Conservation (phyloP, 176 grass and related monocot genomes). For the Neostapfia colusana region DNA sequence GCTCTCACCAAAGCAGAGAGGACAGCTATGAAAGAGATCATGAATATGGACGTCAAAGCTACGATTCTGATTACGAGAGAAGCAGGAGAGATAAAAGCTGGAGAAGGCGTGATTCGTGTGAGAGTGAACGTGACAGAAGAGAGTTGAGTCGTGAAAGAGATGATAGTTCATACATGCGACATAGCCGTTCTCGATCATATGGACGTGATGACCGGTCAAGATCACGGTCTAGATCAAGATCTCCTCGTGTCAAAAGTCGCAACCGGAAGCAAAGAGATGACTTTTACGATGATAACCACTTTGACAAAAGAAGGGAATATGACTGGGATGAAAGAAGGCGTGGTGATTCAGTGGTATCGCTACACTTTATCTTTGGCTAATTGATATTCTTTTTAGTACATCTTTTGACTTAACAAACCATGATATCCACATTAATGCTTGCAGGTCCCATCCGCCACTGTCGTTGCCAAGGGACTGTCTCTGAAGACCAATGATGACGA, state of each 20-base stretch:
- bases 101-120: conserved; percentile 62
- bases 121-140: conserved; percentile 59
- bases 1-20: conserved; percentile 62
- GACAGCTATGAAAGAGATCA: conserved; percentile 66
- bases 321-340: conserved; percentile 73
- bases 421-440: conserved; percentile 44
- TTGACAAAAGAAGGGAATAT: conserved; percentile 76
- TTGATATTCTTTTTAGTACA: neutral
- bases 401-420: conserved; percentile 1
- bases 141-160: conserved; percentile 71
- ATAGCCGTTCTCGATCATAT: conserved; percentile 57
- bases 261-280: conserved; percentile 60
- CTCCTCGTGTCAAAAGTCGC: conserved; percentile 64
- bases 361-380: conserved; percentile 17
- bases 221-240: conserved; percentile 80
- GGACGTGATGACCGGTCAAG: conserved; percentile 55
- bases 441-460: conserved; percentile 80
- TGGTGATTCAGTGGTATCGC: conserved; percentile 66
- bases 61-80: conserved; percentile 74
- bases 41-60: conserved; percentile 56
- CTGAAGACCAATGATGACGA: conserved; percentile 88
- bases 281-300: conserved; percentile 68
- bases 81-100: conserved; percentile 64
- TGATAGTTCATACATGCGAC: conserved; percentile 56
- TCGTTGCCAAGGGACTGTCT: conserved; percentile 89